A percentile compares a stretch with the other conserved stretches of the same genome.
Evolutionary conservation across 495 filamentous ascomycete genomes (phyloP).

Genomic region (Collariella sp.): DNA sequence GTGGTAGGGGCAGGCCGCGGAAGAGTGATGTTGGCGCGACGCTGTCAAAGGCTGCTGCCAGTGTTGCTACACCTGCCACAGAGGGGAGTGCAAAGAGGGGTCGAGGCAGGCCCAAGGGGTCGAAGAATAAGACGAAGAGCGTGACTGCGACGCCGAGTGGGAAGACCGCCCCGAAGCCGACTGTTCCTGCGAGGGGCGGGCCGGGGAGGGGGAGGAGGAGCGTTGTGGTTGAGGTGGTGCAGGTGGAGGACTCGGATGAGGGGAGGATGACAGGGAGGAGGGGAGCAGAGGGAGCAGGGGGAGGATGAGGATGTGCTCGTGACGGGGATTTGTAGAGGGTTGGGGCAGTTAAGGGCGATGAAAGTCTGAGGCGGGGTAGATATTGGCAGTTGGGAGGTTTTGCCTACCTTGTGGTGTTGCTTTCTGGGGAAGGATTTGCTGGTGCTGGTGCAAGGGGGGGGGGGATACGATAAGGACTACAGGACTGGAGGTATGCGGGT

Average conservation of each 20-base stretch:
- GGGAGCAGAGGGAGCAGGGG: neutral
- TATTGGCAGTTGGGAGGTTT: too few species aligned
- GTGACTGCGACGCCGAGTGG: neutral
- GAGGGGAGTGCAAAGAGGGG: neutral
- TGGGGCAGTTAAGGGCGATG: neutral
- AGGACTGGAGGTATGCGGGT: too few species aligned
- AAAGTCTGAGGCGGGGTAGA: too few species aligned
- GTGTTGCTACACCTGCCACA: neutral
- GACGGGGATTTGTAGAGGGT: neutral
- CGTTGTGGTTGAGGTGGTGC: neutral
- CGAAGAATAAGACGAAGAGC: neutral
- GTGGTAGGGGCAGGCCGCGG: slow-evolving; percentile 6
- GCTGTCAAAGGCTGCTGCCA: slow-evolving; percentile 16
- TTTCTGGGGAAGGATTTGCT: too few species aligned
- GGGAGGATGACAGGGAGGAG: neutral
- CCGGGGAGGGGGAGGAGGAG: neutral
- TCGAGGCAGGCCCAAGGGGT: neutral
- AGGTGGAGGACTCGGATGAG: neutral
- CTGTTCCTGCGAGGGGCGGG: slow-evolving; percentile 1
- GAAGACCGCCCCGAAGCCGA: neutral
- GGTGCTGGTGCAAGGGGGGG: too few species aligned
- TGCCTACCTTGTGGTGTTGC: too few species aligned
- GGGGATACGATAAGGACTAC: too few species aligned
- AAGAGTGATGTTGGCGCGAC: neutral
- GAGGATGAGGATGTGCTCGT: neutral